Percentiles rank a stretch among this genome's conserved stretches.
These are phyloP conservation scores for Amanita molliuscula DNA, from an alignment of 768 basidiomycete genomes.

Conservation along the genomic window DNA sequence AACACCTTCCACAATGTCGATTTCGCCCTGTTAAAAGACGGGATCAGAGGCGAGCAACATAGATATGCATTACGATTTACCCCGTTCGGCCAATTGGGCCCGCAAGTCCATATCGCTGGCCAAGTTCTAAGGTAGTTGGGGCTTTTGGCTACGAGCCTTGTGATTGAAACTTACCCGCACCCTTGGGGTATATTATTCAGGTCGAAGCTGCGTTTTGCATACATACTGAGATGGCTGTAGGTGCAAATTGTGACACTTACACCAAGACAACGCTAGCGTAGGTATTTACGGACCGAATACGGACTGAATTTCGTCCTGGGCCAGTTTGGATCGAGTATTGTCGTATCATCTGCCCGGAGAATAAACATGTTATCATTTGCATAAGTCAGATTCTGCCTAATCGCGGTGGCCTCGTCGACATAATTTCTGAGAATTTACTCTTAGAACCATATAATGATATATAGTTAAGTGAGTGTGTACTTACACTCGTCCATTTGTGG, in stretches of 20 bases:
- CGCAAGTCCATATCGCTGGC: constrained; percentile 34
- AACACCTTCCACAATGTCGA: constrained; percentile 47
- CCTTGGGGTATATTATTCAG: constrained; percentile 48
- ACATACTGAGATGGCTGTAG: not conserved
- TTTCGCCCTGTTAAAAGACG: constrained; percentile 23
- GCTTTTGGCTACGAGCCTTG: constrained; percentile 5
- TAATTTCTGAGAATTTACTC: constrained; percentile 23
- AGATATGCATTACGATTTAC: too few species aligned
- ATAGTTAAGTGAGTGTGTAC: constrained; percentile 10
- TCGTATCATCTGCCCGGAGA: constrained; percentile 40
- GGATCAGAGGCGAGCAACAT: too few species aligned
- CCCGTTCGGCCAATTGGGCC: constrained; percentile 25
- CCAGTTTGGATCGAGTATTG: constrained; percentile 31
- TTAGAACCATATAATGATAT: constrained; percentile 1
- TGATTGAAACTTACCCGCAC: constrained; percentile 26
- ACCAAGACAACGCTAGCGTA: constrained; percentile 45
- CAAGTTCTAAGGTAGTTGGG: constrained; percentile 20
- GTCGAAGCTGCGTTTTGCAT: constrained; percentile 18
- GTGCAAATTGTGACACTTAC: constrained; percentile 24
- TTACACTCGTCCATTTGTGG: constrained; percentile 54
- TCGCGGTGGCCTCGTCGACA: constrained; percentile 27
- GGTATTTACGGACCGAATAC: constrained; percentile 39
- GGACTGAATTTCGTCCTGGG: constrained; percentile 44
- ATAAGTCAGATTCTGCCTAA: constrained; percentile 40
- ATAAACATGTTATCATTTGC: constrained; percentile 39